A percentile compares a stretch with the other conserved stretches of the same genome.
Evolutionary conservation across 345 rosid species (phyloP).

Genomic region (Arabis alpina): DNA sequence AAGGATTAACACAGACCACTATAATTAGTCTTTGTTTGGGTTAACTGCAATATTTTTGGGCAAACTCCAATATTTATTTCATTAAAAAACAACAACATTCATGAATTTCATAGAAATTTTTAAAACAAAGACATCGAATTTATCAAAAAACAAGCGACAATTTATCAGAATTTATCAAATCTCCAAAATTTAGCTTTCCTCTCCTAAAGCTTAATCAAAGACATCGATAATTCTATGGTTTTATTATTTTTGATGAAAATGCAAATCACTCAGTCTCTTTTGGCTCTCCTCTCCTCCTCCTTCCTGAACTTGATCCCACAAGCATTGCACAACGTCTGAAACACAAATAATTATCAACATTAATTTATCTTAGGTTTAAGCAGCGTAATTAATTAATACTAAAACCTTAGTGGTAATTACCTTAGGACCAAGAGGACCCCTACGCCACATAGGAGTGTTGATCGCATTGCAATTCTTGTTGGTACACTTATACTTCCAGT

Average conservation of each 20-base stretch:
- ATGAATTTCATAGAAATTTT: neutral
- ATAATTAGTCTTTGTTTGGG: too few relatives aligned
- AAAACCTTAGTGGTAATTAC: conserved; percentile 13
- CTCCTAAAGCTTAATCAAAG: neutral
- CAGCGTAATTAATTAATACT: conserved; percentile 1
- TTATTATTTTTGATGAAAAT: neutral
- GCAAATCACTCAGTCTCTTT: neutral
- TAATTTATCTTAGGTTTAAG: neutral
- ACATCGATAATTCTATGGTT: neutral
- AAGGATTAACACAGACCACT: too few relatives aligned
- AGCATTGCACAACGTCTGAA: conserved; percentile 42
- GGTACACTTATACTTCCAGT: conserved; percentile 14
- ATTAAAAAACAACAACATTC: neutral
- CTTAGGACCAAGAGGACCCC: conserved; percentile 47
- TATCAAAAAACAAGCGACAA: too few relatives aligned
- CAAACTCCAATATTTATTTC: neutral
- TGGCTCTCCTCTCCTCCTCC: conserved; percentile 30
- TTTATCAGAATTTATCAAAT: neutral
- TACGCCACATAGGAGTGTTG: conserved; percentile 47
- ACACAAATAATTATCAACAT: neutral
- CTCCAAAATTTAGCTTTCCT: neutral
- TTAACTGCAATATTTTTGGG: too few relatives aligned
- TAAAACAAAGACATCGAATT: too few relatives aligned
- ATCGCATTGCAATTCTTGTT: conserved; percentile 31
- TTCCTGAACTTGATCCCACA: conserved; percentile 45